phyloP scores from a whole-genome alignment of 1,284 basidiomycete genomes.

The Microbotryum violaceum region DNA sequence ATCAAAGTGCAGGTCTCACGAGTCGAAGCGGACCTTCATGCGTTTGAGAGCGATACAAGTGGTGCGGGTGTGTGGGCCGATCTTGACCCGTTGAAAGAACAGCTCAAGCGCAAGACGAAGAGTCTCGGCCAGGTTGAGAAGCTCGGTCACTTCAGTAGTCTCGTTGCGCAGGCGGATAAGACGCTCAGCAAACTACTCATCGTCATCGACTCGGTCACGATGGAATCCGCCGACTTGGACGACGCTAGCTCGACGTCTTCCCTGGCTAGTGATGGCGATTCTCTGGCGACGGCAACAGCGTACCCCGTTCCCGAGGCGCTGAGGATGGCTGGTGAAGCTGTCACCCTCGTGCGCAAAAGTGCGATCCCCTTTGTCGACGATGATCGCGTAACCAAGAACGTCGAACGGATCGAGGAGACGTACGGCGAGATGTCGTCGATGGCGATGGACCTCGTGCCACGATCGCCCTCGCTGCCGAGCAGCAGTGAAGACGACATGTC shows the following conservation, averaged over 20 bases:
- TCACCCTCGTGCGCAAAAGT: conserved; percentile 8
- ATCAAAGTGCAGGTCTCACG: conserved; percentile 42
- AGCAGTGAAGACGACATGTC: neutral
- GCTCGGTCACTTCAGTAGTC: conserved; percentile 50
- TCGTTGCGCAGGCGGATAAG: conserved; percentile 55
- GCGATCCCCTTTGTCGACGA: conserved; percentile 20
- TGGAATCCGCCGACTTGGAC: no score
- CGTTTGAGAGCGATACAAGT: conserved; percentile 46
- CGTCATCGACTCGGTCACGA: conserved; percentile 52
- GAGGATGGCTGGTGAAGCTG: conserved; percentile 4
- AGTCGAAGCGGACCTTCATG: conserved; percentile 44
- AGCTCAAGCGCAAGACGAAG: conserved; percentile 50
- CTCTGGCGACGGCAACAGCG: no score
- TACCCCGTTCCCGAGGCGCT: conserved; percentile 11
- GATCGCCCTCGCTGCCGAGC: conserved; percentile 9
- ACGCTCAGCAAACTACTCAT: conserved; percentile 70
- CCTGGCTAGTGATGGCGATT: no score
- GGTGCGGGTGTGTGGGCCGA: conserved; percentile 50
- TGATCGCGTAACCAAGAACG: conserved; percentile 28
- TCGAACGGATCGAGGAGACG: conserved; percentile 59
- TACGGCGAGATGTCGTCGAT: conserved; percentile 71
- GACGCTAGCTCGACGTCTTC: no score
- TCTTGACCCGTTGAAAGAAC: conserved; percentile 53
- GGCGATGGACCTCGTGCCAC: conserved; percentile 51
- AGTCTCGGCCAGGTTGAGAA: conserved; percentile 50